Evolutionary conservation across 495 filamentous ascomycete genomes (phyloP), one percentile per base, ranked within the genome.

Genomic region (Trichoderma gamsii): DNA sequence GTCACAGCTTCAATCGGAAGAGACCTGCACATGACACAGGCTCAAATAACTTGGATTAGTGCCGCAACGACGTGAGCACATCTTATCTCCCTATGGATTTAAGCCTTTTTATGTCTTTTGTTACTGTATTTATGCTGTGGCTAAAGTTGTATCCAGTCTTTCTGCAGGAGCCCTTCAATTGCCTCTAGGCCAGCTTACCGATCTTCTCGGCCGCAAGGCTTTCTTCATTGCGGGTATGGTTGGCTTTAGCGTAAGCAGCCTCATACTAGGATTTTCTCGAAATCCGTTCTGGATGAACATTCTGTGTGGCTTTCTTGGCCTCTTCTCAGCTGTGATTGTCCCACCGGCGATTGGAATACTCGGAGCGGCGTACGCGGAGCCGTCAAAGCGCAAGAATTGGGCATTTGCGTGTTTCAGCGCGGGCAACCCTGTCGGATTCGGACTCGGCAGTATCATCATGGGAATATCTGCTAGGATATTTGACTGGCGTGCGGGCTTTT

Each of bases 31-130:
- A 90, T 91, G 89, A 86, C 84, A 8, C 85, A 84, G 56, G 85
- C 87, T 4, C 81, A 91, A 71, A 86, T 90, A 56, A 89, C 87
- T 12, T 92, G 89, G 89, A 87, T 90, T n/a, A 83, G 80, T 67
- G 86, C 86, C n/a, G 82, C 85, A 64, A 79, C 82, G 38, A 79
- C 84, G 82, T 89, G 78, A 29, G 84, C 80, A 64, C 27, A 49
- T 44, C 43, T 4, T 11, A 6, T 3, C 2, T 6, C 32, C 3
- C 32, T 35, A 3, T 35, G 3, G 2, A 3, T 35, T 2, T 6
- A 3, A 35, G 3, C 35, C 41, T 65, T 61, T 69, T 16, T 18
- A 18, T 43, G 13, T 46, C 46, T n/a, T 63, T 27, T 61, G n/a
- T 38, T 27, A 32, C 41, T 21, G 4, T 16, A 27, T 1, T 56